Conservation (phyloP, 768 basidiomycete species). For the Lepiota brunneoincarnata region DNA sequence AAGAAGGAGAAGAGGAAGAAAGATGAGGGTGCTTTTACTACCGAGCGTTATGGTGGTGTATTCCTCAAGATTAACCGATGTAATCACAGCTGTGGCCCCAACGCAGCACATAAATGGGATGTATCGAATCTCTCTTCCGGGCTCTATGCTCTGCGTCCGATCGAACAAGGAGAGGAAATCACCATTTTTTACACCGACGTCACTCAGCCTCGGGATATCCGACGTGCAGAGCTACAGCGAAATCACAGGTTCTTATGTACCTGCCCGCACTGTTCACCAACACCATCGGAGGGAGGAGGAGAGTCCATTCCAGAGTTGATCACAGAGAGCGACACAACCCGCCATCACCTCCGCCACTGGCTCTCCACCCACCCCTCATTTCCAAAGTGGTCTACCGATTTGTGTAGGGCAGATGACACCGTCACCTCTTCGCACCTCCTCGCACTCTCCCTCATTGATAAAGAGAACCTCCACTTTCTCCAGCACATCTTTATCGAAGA, state of each 20-base stretch:
- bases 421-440: constrained; percentile 35
- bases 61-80: constrained; percentile 39
- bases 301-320: constrained; percentile 11
- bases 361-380: constrained; percentile 34
- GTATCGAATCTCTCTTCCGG: constrained; percentile 32
- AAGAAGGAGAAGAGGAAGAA: constrained; percentile 18
- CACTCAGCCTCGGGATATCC: constrained; percentile 29
- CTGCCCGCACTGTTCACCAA: constrained; percentile 32
- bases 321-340: constrained; percentile 28
- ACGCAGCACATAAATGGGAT: constrained; percentile 43
- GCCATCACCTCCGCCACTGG: constrained; percentile 32
- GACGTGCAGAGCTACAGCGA: constrained; percentile 30
- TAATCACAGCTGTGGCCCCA: constrained; percentile 49
- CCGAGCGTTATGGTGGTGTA: constrained; percentile 36
- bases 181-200: constrained; percentile 44
- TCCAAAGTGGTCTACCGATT: constrained; percentile 39
- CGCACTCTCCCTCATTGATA: constrained; percentile 36
- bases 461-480: constrained; percentile 40
- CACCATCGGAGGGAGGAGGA: constrained; percentile 1
- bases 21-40: constrained; percentile 13
- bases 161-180: constrained; percentile 40
- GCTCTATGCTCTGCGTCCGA: constrained; percentile 38
- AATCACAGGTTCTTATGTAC: constrained; percentile 41
- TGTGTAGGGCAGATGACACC: constrained; percentile 36
- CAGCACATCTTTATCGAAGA: constrained; percentile 40